Evolutionary conservation across 2,329 filamentous ascomycete genomes (phyloP).

Genomic region (Elsinoe fawcettii): DNA sequence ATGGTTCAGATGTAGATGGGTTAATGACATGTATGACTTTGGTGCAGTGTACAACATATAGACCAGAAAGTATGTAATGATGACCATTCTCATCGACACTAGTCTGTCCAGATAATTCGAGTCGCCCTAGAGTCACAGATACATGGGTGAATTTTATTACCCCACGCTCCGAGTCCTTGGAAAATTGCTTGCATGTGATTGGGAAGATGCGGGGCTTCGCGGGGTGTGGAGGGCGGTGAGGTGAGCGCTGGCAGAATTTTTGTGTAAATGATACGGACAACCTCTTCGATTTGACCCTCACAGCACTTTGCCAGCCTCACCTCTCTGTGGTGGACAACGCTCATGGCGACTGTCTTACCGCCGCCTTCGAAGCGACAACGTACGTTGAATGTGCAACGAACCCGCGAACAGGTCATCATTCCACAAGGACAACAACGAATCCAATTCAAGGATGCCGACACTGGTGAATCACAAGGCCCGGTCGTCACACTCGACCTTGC

Average conservation of each 20-base stretch:
- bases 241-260: neutral
- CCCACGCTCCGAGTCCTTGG: neutral
- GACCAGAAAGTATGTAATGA: constrained; percentile 6
- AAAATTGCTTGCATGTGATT: neutral
- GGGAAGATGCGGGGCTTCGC: neutral
- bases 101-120: neutral
- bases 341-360: constrained; percentile 74
- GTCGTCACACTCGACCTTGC: constrained; percentile 70
- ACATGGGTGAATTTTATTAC: too few species aligned
- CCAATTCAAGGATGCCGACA: constrained; percentile 78
- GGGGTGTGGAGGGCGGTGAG: neutral
- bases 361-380: constrained; percentile 83
- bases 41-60: constrained; percentile 2
- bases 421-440: constrained; percentile 61
- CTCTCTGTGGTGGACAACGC: neutral
- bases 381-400: constrained; percentile 63
- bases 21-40: constrained; percentile 4
- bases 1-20: constrained; percentile 2
- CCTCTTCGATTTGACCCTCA: too few species aligned
- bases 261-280: too few species aligned
- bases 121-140: neutral
- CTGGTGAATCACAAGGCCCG: constrained; percentile 58
- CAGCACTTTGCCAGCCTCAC: neutral
- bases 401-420: constrained; percentile 61
- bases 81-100: neutral